Base-by-base conservation (phyloP, 495 filamentous ascomycete species). In the Aspergillus incahuasiensis region DNA sequence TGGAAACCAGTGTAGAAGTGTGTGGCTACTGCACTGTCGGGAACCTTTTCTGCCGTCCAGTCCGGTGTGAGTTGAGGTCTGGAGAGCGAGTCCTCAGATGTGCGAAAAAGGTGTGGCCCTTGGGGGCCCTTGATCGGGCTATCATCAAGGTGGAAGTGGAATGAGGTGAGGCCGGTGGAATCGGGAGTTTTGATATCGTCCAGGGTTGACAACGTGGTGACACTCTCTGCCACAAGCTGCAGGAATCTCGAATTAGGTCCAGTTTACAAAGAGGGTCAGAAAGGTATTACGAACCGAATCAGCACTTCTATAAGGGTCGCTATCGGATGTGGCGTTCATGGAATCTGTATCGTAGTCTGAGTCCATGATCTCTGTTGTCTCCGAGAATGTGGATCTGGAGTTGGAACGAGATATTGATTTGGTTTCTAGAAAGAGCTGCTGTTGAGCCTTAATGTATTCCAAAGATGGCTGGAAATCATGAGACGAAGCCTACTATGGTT, bases 51-150 rank as follows among this genome's bases (percentile, higher is more conserved):
- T 28, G 89, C 76, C 38, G 81, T 77, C 58, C 84, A 78, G 53
- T 82, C 75, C 38, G 82, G 78, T 53, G 86, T 85, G 35, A 73
- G 62, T 11, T 70, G 65, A 12, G 74, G 46, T 71, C 46, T 50
- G n/a, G 30, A 76, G 60, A 48, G 30, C 0, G 57, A 63, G 15
- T 58, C 59, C 22, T 43, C 57, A 11, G 73, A 75, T 30, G 74
- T 76, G 53, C 89, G 81, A 72, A 97, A 97, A n/a, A 97, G 77
- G 74, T 96, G 92, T 3, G 91, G 92, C 5, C 92, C 91, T 57
- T 75, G 78, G 6, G 91, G 91, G 20, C 91, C 91, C 34, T 67
- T 63, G 46, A 72, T 61, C 25, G 64, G 45, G 45, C 68, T 67
- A 0, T 70, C 61, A 58, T 69, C 63, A 25, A 74, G 60, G 11